Evolutionary conservation across 2,329 filamentous ascomycete genomes (phyloP), one percentile per base, ranked within the genome.

Genomic region (Colletotrichum theobromicola): DNA sequence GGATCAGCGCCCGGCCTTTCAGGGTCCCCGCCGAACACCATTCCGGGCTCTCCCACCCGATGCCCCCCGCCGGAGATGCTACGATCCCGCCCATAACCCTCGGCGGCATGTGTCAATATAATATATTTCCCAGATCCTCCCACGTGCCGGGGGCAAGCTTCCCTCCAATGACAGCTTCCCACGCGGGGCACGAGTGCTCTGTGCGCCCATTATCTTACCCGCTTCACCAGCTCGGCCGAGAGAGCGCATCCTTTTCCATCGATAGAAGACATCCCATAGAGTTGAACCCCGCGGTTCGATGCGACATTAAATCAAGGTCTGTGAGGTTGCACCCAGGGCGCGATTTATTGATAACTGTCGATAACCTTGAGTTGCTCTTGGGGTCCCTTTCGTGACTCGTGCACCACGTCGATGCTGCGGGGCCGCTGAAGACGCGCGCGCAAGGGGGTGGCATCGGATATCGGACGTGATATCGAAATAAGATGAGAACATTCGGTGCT

Each of bases 31-130:
- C 68, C 62, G 55, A 62, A 69, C 62, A 32, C 72, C 32, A n/a
- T 67, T 70, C 72, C 72, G 68, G 72, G 42, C 34, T 24, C 21
- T 67, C 10, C 69, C 72, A 50, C 62, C 67, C 57, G 62, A 74
- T n/a, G 37, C 57, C 57, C 72, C 69, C 72, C 61, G 62, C 62
- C 68, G 26, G 72, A 72, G 72, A 72, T 72, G 68, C 72, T 67
- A 72, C 72, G 46, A 72, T 72, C 42, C 63, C 68, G 26, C 32
- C 26, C 61, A 34, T 32, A 46, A 21, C 16, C 68, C 62, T 74
- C 67, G 71, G 71, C 57, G 62, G 62, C 72, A 74, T 74, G 62
- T 72, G 68, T 66, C 18, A 62, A 71, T 55, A 50, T 50, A 50
- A 50, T 46, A 46, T 7, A 42, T 57, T 57, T 55, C 21, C 5